A percentile compares a stretch with the other conserved stretches of the same genome.
Evolutionary conservation across 192 early-diverging fungal species (phyloP).

Genomic region (Cetraspora pellucida): DNA sequence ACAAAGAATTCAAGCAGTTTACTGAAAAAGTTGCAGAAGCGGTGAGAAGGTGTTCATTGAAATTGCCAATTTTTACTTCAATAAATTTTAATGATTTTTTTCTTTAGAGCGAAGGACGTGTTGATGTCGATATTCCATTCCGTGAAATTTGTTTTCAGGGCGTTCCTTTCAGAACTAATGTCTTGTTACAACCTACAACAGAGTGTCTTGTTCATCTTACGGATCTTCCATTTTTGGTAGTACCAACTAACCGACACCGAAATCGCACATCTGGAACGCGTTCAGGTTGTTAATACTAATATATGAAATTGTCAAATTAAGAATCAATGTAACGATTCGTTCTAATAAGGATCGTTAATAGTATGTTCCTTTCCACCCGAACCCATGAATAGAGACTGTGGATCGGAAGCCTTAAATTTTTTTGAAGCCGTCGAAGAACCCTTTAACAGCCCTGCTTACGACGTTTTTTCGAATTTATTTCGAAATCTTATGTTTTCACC

Average conservation of each 20-base stretch:
- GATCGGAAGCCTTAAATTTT: too few species aligned
- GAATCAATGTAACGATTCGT: background rate
- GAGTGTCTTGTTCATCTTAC: conserved; percentile 96
- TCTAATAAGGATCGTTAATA: too few species aligned
- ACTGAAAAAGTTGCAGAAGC: conserved; percentile 85
- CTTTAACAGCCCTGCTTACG: too few species aligned
- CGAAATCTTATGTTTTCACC: too few species aligned
- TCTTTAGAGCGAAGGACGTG: conserved; percentile 67
- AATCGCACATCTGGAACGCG: conserved; percentile 94
- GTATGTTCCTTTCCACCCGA: too few species aligned
- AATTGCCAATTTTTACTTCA: background rate
- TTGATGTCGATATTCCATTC: conserved; percentile 93
- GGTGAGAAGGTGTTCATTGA: conserved; percentile 45
- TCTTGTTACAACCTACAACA: conserved; percentile 91
- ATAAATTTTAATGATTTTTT: background rate
- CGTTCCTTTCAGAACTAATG: conserved; percentile 90
- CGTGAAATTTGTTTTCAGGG: conserved; percentile 93
- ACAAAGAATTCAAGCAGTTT: conserved; percentile 94
- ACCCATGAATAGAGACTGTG: too few species aligned
- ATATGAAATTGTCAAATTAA: background rate
- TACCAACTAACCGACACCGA: conserved; percentile 92
- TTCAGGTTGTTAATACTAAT: conserved; percentile 54
- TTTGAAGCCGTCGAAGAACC: too few species aligned
- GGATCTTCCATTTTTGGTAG: conserved; percentile 89
- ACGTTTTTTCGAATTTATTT: too few species aligned